phyloP scores from a whole-genome alignment of 192 early-diverging fungal species.

The Mortierella claussenii region DNA sequence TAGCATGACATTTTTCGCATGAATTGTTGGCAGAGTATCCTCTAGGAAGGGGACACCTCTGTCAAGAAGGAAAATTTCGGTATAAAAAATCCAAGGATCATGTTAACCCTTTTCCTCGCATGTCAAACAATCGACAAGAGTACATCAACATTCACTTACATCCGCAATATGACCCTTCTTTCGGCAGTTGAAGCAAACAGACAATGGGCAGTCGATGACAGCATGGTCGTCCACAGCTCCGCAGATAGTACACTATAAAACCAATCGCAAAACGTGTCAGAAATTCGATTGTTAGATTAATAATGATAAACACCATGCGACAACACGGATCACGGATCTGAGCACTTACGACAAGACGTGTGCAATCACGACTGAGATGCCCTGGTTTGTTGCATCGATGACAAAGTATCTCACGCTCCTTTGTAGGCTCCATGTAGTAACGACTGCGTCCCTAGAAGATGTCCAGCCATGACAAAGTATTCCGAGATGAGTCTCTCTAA shows the following conservation, averaged over 20 bases:
- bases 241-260: slow-evolving; percentile 25
- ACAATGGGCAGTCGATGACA: slow-evolving; percentile 3
- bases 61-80: background rate
- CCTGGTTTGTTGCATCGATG: slow-evolving; percentile 16
- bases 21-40: background rate
- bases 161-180: slow-evolving; percentile 37
- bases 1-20: background rate
- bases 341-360: background rate
- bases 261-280: no score
- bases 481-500: no score
- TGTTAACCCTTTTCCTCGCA: background rate
- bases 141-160: slow-evolving; percentile 4
- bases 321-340: background rate
- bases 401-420: background rate
- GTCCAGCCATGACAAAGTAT: background rate
- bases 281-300: background rate
- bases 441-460: slow-evolving; percentile 16
- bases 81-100: background rate
- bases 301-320: background rate
- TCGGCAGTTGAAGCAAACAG: slow-evolving; percentile 26
- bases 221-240: slow-evolving; percentile 24
- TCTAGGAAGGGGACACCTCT: background rate
- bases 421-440: slow-evolving; percentile 31
- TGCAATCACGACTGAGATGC: slow-evolving; percentile 20
- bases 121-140: background rate